These are phyloP conservation scores for Babesia gibsoni DNA, from an alignment of 169 alveolate species.

Conservation along the genomic window DNA sequence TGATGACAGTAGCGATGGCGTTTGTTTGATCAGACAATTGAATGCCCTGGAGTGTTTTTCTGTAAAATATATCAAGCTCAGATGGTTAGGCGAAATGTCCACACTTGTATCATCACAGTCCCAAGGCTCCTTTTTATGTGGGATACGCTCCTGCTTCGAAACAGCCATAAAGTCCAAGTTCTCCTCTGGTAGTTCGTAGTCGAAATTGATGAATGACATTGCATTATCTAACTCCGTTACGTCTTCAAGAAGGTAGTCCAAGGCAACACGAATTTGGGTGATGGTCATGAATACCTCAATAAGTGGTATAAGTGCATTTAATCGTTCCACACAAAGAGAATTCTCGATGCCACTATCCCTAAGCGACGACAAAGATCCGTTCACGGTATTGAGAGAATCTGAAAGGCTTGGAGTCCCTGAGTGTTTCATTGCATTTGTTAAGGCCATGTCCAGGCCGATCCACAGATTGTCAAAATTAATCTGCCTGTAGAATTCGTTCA, in stretches of 20 bases:
- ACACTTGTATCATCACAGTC: slow-evolving; percentile 28
- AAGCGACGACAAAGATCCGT: neutral
- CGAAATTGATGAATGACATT: slow-evolving; percentile 44
- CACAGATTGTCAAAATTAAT: slow-evolving; percentile 35
- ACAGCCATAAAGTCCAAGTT: slow-evolving; percentile 22
- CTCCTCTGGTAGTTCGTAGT: slow-evolving; percentile 15
- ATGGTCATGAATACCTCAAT: slow-evolving; percentile 46
- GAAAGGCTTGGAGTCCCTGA: neutral
- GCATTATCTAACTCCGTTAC: slow-evolving; percentile 22
- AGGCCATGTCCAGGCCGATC: slow-evolving; percentile 15
- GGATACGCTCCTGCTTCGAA: neutral
- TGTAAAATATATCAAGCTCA: slow-evolving; percentile 58
- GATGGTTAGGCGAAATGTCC: slow-evolving; percentile 58
- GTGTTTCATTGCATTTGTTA: slow-evolving; percentile 2
- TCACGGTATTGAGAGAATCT: neutral
- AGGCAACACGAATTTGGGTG: slow-evolving; percentile 34
- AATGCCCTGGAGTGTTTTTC: slow-evolving; percentile 68
- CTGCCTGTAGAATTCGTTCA: slow-evolving; percentile 39
- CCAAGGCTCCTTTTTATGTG: slow-evolving; percentile 17
- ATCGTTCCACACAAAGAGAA: slow-evolving; percentile 4
- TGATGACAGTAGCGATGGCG: slow-evolving; percentile 78
- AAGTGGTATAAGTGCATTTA: slow-evolving; percentile 37
- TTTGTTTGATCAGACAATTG: slow-evolving; percentile 77
- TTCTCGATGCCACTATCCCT: slow-evolving; percentile 11
- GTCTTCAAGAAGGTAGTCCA: slow-evolving; percentile 30